Base-by-base conservation (phyloP, 2,329 filamentous ascomycete genomes). In the Fusarium sp. region DNA sequence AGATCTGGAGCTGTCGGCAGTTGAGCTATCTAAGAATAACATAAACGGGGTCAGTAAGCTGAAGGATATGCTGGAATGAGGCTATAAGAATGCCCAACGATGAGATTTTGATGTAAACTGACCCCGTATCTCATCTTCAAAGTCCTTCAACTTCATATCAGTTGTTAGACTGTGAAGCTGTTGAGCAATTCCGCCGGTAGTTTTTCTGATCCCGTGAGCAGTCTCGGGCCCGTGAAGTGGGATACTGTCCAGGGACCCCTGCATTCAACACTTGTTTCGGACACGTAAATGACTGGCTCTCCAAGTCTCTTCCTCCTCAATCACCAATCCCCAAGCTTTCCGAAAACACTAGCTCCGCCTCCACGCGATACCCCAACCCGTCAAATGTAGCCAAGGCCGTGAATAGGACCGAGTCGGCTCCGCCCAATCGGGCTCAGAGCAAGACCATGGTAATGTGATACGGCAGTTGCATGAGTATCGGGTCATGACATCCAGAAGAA, bases 131-230 rank as follows among this genome's bases (percentile, higher is more conserved):
- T 12, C 17, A 11, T 9, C 18, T n/a, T 12, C 17, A 7, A 20
- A 14, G n/a, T 22, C 22, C 17, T 6, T 26, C 44, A 12, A 18
- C n/a, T 4, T n/a, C 4, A 22, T 14, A 5, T 6, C 7, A 22
- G 11, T 18, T 60, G 57, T 34, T 41, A 54, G 30, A 18, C 12
- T 5, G 4, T 20, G 42, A 30, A n/a, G 20, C 28, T 15, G 1
- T 36, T 9, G 28, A 55, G 20, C 22, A 20, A n/a, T 5, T 3
- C 15, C n/a, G 0, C 52, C 42, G 34, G 60, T 8, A 41, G 24
- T 59, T 60, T 59, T 63, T 48, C 42, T 60, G 28, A 30, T 48
- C 60, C 54, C 60, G 60, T 47, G 54, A 60, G 22, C 34, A 17
- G 11, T 15, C 20, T 44, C 54, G 60, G 60, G 6, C 22, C 20